These are phyloP conservation scores for Claviceps sp. DNA, from an alignment of 2,329 filamentous ascomycete genomes.

Conservation along the genomic window DNA sequence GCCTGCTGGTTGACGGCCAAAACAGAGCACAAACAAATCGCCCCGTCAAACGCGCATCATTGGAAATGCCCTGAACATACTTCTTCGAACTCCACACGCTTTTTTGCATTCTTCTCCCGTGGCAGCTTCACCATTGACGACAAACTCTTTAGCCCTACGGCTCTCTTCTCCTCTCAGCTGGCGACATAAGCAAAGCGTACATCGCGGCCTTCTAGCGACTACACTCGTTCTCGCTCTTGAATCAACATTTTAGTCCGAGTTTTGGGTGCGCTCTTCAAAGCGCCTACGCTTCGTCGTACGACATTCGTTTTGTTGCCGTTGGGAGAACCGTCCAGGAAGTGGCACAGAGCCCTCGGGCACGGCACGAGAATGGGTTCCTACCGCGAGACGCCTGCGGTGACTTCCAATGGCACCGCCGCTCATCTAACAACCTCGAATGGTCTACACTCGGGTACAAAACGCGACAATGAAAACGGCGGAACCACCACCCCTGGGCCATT, in stretches of 20 bases:
- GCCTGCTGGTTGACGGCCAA: neutral
- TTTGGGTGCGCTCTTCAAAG: too few relatives aligned
- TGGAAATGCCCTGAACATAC: neutral
- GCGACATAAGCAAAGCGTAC: too few relatives aligned
- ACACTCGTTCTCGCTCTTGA: too few relatives aligned
- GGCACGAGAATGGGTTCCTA: neutral
- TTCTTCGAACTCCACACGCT: neutral
- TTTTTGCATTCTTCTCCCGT: neutral
- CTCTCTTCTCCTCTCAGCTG: too few relatives aligned
- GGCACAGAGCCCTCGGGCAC: conserved; percentile 1
- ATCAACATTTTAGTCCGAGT: too few relatives aligned
- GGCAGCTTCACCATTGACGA: neutral
- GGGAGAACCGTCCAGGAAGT: conserved; percentile 6
- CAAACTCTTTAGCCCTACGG: neutral
- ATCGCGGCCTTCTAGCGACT: too few relatives aligned
- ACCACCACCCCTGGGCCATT: conserved; percentile 17
- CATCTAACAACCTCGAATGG: neutral
- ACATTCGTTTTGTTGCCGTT: neutral
- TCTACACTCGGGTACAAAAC: neutral
- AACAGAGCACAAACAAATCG: neutral
- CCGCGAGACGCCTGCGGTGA: neutral
- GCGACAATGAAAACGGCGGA: conserved; percentile 2
- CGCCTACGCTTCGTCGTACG: neutral
- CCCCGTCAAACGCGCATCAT: neutral
- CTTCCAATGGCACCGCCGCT: conserved; percentile 3